Conservation (phyloP, 108 stramenopile species). For the Conticribra weissflogii region DNA sequence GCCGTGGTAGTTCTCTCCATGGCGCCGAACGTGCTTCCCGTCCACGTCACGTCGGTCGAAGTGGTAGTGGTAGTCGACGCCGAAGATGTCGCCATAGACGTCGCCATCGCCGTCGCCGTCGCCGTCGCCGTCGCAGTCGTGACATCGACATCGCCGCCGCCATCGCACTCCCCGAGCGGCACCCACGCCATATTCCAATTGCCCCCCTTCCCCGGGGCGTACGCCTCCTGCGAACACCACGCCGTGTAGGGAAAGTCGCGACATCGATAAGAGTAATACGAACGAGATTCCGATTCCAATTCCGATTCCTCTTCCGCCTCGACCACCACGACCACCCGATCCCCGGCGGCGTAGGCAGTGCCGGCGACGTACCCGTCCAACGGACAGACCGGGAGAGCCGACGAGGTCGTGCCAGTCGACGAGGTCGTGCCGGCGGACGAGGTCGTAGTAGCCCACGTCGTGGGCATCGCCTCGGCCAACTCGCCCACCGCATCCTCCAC, state of each 20-base stretch:
- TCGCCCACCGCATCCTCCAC: background rate
- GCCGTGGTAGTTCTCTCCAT: background rate
- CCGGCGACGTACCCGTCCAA: constrained; percentile 10
- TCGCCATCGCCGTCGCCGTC: background rate
- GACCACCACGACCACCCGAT: constrained; percentile 21
- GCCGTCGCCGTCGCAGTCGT: background rate
- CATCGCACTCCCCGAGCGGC: constrained; percentile 33
- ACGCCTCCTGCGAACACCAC: constrained; percentile 39
- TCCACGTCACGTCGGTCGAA: constrained; percentile 2
- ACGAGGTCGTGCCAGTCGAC: background rate
- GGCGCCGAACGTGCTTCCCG: background rate
- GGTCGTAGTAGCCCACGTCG: background rate
- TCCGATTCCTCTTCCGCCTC: constrained; percentile 1
- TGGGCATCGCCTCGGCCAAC: background rate
- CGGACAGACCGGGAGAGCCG: constrained; percentile 5
- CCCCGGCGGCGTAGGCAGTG: constrained; percentile 23
- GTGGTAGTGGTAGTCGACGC: background rate
- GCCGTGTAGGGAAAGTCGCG: constrained; percentile 21
- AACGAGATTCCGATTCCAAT: background rate
- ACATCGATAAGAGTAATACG: constrained; percentile 30
- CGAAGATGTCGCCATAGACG: background rate
- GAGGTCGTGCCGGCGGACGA: constrained; percentile 1
- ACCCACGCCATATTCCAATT: constrained; percentile 43
- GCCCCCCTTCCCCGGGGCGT: constrained; percentile 40
- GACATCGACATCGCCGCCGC: background rate